Evolutionary conservation across 176 grass and related monocot species (phyloP), one percentile per base, ranked within the genome.

Genomic region (Paspalum vaginatum): DNA sequence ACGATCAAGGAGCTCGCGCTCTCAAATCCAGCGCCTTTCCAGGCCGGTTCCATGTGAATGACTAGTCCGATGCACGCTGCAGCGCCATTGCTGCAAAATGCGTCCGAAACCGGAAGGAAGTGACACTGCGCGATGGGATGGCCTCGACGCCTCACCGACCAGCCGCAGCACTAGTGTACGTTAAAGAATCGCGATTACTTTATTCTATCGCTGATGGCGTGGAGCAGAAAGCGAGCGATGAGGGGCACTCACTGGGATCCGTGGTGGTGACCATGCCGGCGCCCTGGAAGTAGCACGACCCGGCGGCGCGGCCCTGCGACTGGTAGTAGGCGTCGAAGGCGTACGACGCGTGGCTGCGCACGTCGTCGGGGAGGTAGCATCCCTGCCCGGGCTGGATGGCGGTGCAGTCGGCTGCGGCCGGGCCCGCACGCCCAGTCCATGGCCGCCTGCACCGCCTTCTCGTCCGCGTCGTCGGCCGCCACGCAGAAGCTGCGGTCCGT

Each of bases 371-470:
- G 49, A 82, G 4, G 79, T 85, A 99, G 91, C 93, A 99, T 51
- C 85, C 82, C 64, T 95, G 57, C 16, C 96, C 90, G 16, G 96
- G 86, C 64, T 99, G 96, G 61, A 99, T 91, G 32, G 94, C 90
- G 70, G 90, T 89, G 88, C 96, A 99, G 71, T 95, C 92, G 0
- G 90, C 68, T n/a, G 45, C 90, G 88, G 13, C 96, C 96, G 4
- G 90, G 96, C 1, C 96, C 96, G 68, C 96, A 99, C 9, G 93
- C 93, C 96, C 96, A 99, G 77, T 99, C 96, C 78, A 99, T 86
- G 65, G 90, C 96, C 42, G 96, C 88, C 96, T 99, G 96, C 84
- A 99, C 87, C 11, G 90, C 65, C 75, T 95, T 91, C 70, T 77
- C 73, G 40, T 99, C 96, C 0, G 96, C 96, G 41, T 90, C 88